phyloP scores from a whole-genome alignment of 441 rosid genomes.

The Hura crepitans region DNA sequence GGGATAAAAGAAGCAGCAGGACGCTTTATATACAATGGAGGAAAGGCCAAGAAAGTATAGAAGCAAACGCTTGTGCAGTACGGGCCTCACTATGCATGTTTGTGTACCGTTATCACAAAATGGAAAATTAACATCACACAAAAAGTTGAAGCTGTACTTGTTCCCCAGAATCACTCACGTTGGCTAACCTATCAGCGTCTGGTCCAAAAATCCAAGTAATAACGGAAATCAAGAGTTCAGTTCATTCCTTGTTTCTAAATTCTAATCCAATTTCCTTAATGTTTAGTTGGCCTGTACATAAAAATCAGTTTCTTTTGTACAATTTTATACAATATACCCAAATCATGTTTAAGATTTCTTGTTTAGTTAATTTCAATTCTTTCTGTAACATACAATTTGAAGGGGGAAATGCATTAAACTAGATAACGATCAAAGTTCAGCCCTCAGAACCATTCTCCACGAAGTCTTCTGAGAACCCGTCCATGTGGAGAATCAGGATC shows the following conservation, averaged over 20 bases:
- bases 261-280: too few relatives aligned
- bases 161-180: background rate
- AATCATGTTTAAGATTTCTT: background rate
- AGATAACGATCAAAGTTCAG: background rate
- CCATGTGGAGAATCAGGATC: constrained; percentile 71
- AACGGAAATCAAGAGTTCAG: too few relatives aligned
- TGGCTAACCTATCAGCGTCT: background rate
- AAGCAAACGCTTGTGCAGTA: constrained; percentile 1
- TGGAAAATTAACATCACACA: background rate
- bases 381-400: too few relatives aligned
- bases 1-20: background rate
- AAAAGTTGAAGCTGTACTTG: too few relatives aligned
- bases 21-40: background rate
- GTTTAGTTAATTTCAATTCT: too few relatives aligned
- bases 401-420: too few relatives aligned
- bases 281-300: too few relatives aligned
- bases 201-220: background rate
- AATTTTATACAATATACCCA: background rate
- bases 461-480: constrained; percentile 57
- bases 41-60: background rate
- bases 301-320: too few relatives aligned
- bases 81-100: constrained; percentile 30
- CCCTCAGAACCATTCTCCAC: constrained; percentile 61
- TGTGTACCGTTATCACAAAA: constrained; percentile 23
- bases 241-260: too few relatives aligned